Percentiles rank a stretch among this genome's conserved stretches.
Conservation (phyloP, 495 filamentous ascomycete genomes). For the Glutinoglossum americanum region DNA sequence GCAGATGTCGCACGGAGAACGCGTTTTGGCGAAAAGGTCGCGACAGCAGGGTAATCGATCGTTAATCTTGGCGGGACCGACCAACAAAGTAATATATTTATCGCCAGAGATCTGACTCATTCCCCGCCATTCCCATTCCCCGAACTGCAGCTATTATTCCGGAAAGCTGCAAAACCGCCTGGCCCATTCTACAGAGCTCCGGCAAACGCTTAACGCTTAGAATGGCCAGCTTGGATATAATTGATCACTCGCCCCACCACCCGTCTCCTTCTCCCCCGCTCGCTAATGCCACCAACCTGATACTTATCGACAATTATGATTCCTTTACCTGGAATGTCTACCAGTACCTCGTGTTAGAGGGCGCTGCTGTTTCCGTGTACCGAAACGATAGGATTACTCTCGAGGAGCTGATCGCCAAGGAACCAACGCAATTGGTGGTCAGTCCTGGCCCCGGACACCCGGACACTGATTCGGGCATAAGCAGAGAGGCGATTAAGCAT, state of each 20-base stretch:
- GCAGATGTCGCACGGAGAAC: neutral
- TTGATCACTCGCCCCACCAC: slow-evolving; percentile 75
- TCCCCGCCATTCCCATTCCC: too few relatives aligned
- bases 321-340: slow-evolving; percentile 99
- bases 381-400: slow-evolving; percentile 82
- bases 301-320: slow-evolving; percentile 98
- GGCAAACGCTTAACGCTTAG: neutral
- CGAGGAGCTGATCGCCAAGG: slow-evolving; percentile 56
- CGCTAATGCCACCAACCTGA: slow-evolving; percentile 62
- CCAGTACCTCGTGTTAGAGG: slow-evolving; percentile 89
- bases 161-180: too few relatives aligned
- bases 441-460: slow-evolving; percentile 92
- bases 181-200: too few relatives aligned
- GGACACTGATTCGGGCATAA: slow-evolving; percentile 71
- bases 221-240: slow-evolving; percentile 8
- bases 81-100: neutral
- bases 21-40: neutral
- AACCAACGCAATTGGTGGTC: slow-evolving; percentile 83
- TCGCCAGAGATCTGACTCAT: neutral
- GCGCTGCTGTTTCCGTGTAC: slow-evolving; percentile 68
- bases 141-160: too few relatives aligned
- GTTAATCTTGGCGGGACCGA: neutral
- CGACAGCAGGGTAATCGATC: neutral
- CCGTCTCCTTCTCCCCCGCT: slow-evolving; percentile 45
- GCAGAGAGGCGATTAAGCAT: slow-evolving; percentile 69